Conservation (phyloP, 768 basidiomycete species). For the Tubosaeta sp. region DNA sequence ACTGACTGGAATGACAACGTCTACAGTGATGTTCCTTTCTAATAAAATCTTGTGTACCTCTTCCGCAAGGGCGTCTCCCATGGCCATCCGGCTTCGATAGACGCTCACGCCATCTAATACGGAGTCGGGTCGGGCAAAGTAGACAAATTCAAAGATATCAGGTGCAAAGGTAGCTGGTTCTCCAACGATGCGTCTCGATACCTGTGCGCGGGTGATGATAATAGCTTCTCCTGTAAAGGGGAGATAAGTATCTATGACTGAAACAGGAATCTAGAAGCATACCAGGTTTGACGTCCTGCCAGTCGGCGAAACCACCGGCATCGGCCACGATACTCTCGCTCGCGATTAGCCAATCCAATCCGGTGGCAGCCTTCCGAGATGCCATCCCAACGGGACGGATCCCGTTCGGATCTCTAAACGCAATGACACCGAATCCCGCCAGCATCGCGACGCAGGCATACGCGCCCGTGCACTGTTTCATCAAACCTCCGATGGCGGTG, state of each 20-base stretch:
- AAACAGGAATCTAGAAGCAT: slow-evolving; percentile 13
- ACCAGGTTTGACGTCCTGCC: slow-evolving; percentile 94
- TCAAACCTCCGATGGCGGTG: slow-evolving; percentile 85
- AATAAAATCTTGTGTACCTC: slow-evolving; percentile 75
- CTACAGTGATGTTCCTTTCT: slow-evolving; percentile 66
- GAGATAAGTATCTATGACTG: slow-evolving; percentile 1
- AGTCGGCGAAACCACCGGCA: slow-evolving; percentile 84
- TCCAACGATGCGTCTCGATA: slow-evolving; percentile 72
- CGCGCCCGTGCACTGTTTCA: slow-evolving; percentile 84
- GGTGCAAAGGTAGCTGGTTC: slow-evolving; percentile 79
- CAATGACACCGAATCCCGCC: slow-evolving; percentile 97
- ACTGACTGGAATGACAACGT: slow-evolving; percentile 91
- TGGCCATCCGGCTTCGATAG: slow-evolving; percentile 97
- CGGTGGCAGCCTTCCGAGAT: slow-evolving; percentile 51
- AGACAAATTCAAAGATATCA: slow-evolving; percentile 98
- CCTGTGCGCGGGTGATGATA: slow-evolving; percentile 81
- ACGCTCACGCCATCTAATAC: slow-evolving; percentile 97
- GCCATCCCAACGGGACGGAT: slow-evolving; percentile 92
- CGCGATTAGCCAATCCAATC: slow-evolving; percentile 84
- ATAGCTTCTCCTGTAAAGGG: slow-evolving; percentile 75
- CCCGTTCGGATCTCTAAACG: slow-evolving; percentile 96
- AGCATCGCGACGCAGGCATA: slow-evolving; percentile 99
- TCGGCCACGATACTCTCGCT: slow-evolving; percentile 97
- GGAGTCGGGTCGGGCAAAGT: slow-evolving; percentile 96
- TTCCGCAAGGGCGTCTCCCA: slow-evolving; percentile 93